Conservation (phyloP, 371 early-diverging fungal species). For the Rhizopus sp. region DNA sequence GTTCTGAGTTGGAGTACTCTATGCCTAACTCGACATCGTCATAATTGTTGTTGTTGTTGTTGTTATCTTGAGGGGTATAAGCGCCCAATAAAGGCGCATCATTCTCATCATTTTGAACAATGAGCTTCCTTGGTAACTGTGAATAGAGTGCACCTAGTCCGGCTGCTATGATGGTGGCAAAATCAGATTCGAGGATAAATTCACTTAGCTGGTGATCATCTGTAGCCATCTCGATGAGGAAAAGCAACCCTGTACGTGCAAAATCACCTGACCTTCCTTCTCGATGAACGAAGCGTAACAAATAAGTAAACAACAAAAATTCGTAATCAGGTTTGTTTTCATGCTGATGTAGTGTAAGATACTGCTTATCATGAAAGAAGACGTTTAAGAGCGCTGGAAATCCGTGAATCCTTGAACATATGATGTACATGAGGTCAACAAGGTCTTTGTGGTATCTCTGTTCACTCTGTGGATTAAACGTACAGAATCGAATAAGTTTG, state of each 20-base stretch:
- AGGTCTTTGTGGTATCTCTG: conserved; percentile 76
- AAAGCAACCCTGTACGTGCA: conserved; percentile 85
- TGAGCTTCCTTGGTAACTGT: conserved; percentile 84
- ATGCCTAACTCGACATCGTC: conserved; percentile 31
- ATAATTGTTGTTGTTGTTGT: no score
- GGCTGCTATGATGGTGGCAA: conserved; percentile 80
- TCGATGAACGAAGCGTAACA: conserved; percentile 83
- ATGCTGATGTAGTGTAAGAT: conserved; percentile 59
- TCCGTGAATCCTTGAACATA: conserved; percentile 90
- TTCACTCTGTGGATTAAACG: conserved; percentile 59
- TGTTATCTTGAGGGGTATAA: conserved; percentile 19
- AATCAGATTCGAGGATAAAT: conserved; percentile 82
- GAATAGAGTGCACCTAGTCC: conserved; percentile 91
- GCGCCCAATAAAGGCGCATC: conserved; percentile 42
- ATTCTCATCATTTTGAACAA: conserved; percentile 47
- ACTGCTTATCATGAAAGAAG: conserved; percentile 85
- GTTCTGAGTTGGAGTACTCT: conserved; percentile 56
- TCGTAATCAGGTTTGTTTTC: conserved; percentile 64
- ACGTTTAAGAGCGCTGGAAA: conserved; percentile 86
- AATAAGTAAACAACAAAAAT: conserved; percentile 84
- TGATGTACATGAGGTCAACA: conserved; percentile 85
- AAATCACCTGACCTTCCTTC: conserved; percentile 90
- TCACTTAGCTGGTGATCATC: conserved; percentile 62
- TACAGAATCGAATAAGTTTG: conserved; percentile 73
- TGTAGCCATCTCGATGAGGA: conserved; percentile 83